These are phyloP conservation scores for Backusella tarrabulga DNA, from an alignment of 192 early-diverging fungal species.

Conservation along the genomic window DNA sequence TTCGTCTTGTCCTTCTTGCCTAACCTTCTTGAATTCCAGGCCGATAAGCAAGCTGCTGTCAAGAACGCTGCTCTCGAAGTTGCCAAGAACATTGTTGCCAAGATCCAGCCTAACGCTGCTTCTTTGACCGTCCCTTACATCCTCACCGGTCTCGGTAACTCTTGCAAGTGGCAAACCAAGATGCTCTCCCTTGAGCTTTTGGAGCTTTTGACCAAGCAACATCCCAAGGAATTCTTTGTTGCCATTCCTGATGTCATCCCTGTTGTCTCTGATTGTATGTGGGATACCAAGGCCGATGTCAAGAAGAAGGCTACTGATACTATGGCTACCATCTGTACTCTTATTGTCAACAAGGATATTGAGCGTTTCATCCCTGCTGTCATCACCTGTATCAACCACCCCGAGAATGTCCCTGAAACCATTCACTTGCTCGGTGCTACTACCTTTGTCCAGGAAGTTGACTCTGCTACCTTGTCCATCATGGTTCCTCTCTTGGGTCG, in stretches of 20 bases:
- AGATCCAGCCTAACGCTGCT: slow-evolving; percentile 46
- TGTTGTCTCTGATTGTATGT: slow-evolving; percentile 72
- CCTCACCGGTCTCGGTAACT: slow-evolving; percentile 65
- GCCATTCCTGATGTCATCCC: slow-evolving; percentile 67
- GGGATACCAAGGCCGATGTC: slow-evolving; percentile 81
- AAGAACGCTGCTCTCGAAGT: slow-evolving; percentile 42
- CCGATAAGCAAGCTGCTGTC: slow-evolving; percentile 50
- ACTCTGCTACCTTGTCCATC: slow-evolving; percentile 75
- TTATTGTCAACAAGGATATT: slow-evolving; percentile 80
- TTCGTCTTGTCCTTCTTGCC: slow-evolving; percentile 64
- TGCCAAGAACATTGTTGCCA: slow-evolving; percentile 44
- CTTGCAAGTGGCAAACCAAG: slow-evolving; percentile 78
- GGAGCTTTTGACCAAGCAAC: slow-evolving; percentile 41
- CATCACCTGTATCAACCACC: slow-evolving; percentile 71
- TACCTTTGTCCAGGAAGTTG: slow-evolving; percentile 77
- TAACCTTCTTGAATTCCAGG: slow-evolving; percentile 59
- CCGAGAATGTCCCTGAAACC: slow-evolving; percentile 76
- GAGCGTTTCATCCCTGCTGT: slow-evolving; percentile 73
- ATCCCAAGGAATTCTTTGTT: slow-evolving; percentile 48
- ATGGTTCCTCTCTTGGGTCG: slow-evolving; percentile 75
- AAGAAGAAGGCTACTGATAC: slow-evolving; percentile 58
- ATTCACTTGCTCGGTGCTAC: slow-evolving; percentile 77
- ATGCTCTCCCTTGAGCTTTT: slow-evolving; percentile 45
- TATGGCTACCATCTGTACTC: slow-evolving; percentile 67
- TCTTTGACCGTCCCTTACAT: slow-evolving; percentile 62